These are phyloP conservation scores for Exophiala xenobiotica DNA, from an alignment of 2,329 filamentous ascomycete genomes.

Conservation along the genomic window DNA sequence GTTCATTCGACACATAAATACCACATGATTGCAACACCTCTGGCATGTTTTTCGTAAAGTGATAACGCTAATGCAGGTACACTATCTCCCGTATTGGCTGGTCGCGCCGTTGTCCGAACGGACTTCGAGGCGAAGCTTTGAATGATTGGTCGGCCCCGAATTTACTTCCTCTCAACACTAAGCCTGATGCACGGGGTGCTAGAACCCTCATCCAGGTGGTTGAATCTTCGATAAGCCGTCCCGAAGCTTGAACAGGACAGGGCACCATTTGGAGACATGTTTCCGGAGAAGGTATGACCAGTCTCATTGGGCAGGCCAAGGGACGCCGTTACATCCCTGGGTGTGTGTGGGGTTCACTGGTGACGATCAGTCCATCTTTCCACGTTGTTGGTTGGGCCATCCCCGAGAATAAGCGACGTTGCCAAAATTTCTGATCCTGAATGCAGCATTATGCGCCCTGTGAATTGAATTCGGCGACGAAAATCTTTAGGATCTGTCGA, in stretches of 20 bases:
- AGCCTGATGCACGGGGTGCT: slow-evolving; percentile 57
- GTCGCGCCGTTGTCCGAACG: slow-evolving; percentile 6
- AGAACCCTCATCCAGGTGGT: too few relatives aligned
- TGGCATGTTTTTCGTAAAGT: slow-evolving; percentile 6
- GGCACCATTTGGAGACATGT: too few relatives aligned
- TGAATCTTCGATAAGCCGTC: too few relatives aligned
- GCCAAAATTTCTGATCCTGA: too few relatives aligned
- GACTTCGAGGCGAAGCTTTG: slow-evolving; percentile 4
- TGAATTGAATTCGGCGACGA: too few relatives aligned
- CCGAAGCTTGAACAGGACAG: too few relatives aligned
- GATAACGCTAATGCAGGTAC: slow-evolving; percentile 12
- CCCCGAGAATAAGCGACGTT: neutral
- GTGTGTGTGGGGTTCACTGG: too few relatives aligned
- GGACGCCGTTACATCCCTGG: too few relatives aligned
- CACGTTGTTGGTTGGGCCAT: neutral
- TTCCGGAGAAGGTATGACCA: too few relatives aligned
- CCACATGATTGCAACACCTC: slow-evolving; percentile 1
- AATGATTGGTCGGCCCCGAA: neutral
- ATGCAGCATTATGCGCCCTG: neutral
- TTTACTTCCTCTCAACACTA: slow-evolving; percentile 11
- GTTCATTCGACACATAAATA: slow-evolving; percentile 7
- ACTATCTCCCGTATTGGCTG: neutral
- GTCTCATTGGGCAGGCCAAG: too few relatives aligned
- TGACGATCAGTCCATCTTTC: slow-evolving; percentile 45
- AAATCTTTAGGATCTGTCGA: too few relatives aligned